Percentiles rank a stretch among this genome's conserved stretches.
These are phyloP conservation scores for Trichoderma pleuroti DNA, from an alignment of 2,329 filamentous ascomycete species.

Conservation along the genomic window DNA sequence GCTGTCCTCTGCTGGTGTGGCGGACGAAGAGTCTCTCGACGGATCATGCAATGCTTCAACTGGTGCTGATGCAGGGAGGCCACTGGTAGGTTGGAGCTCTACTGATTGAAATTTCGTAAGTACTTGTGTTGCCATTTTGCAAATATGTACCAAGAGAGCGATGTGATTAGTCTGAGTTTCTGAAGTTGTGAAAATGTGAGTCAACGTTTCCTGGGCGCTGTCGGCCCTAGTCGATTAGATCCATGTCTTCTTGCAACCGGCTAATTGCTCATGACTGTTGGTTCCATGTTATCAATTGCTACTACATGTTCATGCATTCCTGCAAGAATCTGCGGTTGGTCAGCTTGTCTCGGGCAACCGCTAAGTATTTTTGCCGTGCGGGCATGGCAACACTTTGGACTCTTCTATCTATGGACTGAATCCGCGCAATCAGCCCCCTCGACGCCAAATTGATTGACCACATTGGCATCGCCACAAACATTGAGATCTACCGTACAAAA, in stretches of 20 bases:
- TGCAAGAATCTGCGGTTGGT: background rate
- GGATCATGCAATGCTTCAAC: background rate
- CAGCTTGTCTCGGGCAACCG: background rate
- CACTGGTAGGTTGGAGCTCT: background rate
- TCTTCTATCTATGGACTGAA: background rate
- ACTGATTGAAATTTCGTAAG: background rate
- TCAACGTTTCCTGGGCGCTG: background rate
- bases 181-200: background rate
- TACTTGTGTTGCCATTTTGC: constrained; percentile 3
- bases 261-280: background rate
- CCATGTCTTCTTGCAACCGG: background rate
- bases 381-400: background rate
- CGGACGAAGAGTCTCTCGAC: background rate
- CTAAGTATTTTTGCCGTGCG: background rate
- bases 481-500: no score
- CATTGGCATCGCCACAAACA: no score
- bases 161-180: background rate
- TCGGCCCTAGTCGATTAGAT: background rate
- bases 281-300: background rate
- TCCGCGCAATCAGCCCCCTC: background rate
- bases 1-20: background rate
- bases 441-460: no score
- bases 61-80: background rate
- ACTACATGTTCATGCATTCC: background rate
- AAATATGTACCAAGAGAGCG: background rate